Evolutionary conservation across 2,329 filamentous ascomycete species (phyloP).

Genomic region (Ceratocystis diversiconidia): DNA sequence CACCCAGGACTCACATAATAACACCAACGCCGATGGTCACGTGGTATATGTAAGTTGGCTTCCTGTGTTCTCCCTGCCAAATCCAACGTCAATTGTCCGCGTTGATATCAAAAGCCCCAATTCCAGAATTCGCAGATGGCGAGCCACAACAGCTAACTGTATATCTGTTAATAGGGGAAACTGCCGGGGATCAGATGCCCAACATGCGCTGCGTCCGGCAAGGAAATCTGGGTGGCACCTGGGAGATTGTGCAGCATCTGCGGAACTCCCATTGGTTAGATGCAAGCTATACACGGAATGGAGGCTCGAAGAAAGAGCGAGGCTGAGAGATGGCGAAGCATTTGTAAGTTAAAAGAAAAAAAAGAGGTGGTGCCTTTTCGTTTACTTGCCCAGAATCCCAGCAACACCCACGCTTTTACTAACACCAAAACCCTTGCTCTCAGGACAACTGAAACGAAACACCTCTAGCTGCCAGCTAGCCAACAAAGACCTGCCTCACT

Average conservation of each 20-base stretch:
- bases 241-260: conserved; percentile 38
- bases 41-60: conserved; percentile 3
- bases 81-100: not conserved
- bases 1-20: not conserved
- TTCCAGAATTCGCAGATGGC: no score
- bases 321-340: not conserved
- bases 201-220: conserved; percentile 34
- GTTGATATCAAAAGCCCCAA: not conserved
- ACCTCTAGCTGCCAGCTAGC: no score
- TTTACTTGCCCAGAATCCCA: not conserved
- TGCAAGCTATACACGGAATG: not conserved
- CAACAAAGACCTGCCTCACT: no score
- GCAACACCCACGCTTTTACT: no score
- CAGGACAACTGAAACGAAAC: no score
- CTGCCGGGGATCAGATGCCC: conserved; percentile 40
- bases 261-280: conserved; percentile 31
- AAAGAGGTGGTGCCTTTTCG: not conserved
- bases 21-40: not conserved
- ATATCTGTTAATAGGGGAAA: conserved; percentile 9
- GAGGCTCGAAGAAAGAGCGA: not conserved
- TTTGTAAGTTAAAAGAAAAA: not conserved
- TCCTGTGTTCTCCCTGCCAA: not conserved
- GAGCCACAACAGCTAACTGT: not conserved
- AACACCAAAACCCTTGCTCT: no score
- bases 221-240: conserved; percentile 43